A percentile compares a stretch with the other conserved stretches of the same genome.
These are phyloP conservation scores for Thamnidium elegans DNA, from an alignment of 192 early-diverging fungal genomes.

Conservation along the genomic window DNA sequence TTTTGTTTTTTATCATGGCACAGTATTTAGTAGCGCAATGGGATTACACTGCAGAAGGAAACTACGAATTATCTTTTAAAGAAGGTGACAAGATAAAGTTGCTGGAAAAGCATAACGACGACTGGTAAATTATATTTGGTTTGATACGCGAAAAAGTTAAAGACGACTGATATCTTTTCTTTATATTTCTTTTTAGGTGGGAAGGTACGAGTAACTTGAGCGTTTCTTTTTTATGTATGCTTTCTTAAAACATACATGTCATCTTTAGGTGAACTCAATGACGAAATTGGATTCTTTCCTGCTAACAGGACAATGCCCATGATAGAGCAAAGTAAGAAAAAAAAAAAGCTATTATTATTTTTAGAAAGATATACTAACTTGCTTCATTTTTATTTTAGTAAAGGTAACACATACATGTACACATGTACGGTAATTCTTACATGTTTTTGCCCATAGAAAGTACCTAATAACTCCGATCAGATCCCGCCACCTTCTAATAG, in stretches of 20 bases:
- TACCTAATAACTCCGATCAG: neutral
- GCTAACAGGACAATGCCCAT: conserved; percentile 29
- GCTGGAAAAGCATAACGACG: conserved; percentile 38
- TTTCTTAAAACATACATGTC: neutral
- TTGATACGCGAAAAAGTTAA: no score
- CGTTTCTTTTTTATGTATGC: neutral
- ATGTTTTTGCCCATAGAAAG: neutral
- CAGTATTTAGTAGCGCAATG: conserved; percentile 33
- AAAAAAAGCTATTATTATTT: neutral
- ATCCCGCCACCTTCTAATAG: neutral
- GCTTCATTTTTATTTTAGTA: no score
- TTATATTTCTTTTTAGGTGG: conserved; percentile 20
- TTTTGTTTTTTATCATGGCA: conserved; percentile 17
- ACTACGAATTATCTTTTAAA: conserved; percentile 36
- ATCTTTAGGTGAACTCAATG: conserved; percentile 30
- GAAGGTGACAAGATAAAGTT: conserved; percentile 37
- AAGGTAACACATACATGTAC: no score
- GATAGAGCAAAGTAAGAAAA: neutral
- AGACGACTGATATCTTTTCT: neutral
- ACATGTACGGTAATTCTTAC: no score
- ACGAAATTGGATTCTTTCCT: conserved; percentile 40
- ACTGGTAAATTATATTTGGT: conserved; percentile 23
- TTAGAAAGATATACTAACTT: neutral
- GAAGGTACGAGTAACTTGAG: conserved; percentile 17
- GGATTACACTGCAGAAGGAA: conserved; percentile 38